Base-by-base conservation (phyloP, 2,329 filamentous ascomycete genomes). In the Salinomyces thailandicus region DNA sequence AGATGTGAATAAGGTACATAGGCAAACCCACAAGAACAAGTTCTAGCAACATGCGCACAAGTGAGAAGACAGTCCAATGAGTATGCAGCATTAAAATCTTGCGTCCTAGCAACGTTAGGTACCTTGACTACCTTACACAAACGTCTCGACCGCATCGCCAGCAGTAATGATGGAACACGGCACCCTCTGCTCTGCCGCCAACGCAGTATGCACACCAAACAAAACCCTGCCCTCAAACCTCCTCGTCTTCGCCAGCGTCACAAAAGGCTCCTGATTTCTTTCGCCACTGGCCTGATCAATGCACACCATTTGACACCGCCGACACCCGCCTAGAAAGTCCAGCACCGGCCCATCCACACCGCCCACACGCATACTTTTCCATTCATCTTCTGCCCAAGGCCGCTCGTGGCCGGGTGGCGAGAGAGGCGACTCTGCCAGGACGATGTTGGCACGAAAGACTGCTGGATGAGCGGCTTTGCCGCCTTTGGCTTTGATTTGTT, bases 291-390 rank as follows among this genome's bases (percentile, higher is more conserved):
- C 67, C 58, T 95, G 91, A 53, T 98, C 79, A 31, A 96, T 76
- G 55, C 89, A 95, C 7, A 98, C 81, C 87, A 98, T 96, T 58
- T 94, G 86, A 50, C 91, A 98, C 41, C 91, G 69, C 42, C 85
- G 75, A 53, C 91, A 98, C 3, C 82, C 75, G 0, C 87, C 89
- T 4, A 96, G 63, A 51, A 93, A 75, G 43, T 81, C 69, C 50
- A 85, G 82, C 7, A 62, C 59, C 40, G 79, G 69, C 52, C 58
- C 48, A 8, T 27, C 32, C 5, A 33, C 32, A 7, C 33, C 39
- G 2, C 81, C 82, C 39, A 95, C 81, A 6, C 62, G 67, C 27
- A 94, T 51, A 12, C 61, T 68, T 9, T 64, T 66, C 89, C 89
- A 96, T 5, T 64, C 58, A 48, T 96, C 91, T 61, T 96, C 89